These are phyloP conservation scores for Fusarium neocosmosporiellum DNA, from an alignment of 2,329 filamentous ascomycete species.

Conservation along the genomic window DNA sequence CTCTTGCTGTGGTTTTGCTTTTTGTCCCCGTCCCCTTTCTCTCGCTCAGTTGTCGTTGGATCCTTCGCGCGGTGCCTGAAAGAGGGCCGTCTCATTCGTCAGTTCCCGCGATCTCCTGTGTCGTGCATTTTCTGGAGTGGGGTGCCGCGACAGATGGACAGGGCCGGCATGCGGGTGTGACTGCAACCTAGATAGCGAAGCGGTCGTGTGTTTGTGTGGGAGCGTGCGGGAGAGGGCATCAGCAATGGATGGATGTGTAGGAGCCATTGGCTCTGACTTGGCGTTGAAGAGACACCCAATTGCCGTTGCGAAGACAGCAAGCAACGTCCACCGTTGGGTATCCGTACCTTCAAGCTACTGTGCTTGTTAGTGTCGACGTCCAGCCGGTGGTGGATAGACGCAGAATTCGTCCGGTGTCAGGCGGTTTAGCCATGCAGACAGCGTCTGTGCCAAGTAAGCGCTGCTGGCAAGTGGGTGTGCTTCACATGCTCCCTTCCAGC, in stretches of 20 bases:
- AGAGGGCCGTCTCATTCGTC: slow-evolving; percentile 37
- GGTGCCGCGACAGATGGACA: slow-evolving; percentile 18
- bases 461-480: slow-evolving; percentile 14
- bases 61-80: slow-evolving; percentile 34
- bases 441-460: background rate
- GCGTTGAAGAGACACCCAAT: background rate
- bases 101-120: slow-evolving; percentile 39
- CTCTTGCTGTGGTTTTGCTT: slow-evolving; percentile 2
- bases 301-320: background rate
- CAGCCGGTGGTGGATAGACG: slow-evolving; percentile 19
- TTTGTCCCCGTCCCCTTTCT: slow-evolving; percentile 6
- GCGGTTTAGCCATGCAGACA: background rate
- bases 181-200: slow-evolving; percentile 1
- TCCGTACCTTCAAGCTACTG: slow-evolving; percentile 7
- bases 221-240: background rate
- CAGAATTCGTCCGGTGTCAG: slow-evolving; percentile 15
- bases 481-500: slow-evolving; percentile 15
- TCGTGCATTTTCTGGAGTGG: slow-evolving; percentile 36
- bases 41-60: slow-evolving; percentile 16
- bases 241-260: background rate
- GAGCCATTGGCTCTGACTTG: background rate
- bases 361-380: slow-evolving; percentile 6
- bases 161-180: slow-evolving; percentile 30
- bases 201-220: background rate
- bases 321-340: slow-evolving; percentile 10